Conservation (phyloP, 192 early-diverging fungal species). For the Podila horticola region DNA sequence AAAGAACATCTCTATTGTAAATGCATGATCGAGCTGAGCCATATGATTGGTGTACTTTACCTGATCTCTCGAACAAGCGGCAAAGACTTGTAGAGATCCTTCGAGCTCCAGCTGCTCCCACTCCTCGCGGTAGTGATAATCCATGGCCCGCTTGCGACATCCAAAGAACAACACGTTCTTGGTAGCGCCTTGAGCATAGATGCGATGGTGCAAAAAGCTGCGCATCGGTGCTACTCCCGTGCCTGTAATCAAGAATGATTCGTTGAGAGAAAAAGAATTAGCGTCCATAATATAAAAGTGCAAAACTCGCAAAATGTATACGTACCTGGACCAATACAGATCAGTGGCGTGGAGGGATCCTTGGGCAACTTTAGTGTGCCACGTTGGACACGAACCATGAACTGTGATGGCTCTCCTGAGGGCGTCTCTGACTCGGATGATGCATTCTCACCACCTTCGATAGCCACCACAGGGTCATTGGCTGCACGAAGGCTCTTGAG, state of each 20-base stretch:
- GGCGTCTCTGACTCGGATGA: background rate
- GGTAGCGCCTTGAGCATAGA: slow-evolving; percentile 38
- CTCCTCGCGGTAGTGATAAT: slow-evolving; percentile 80
- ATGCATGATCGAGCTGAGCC: slow-evolving; percentile 24
- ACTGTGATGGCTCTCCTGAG: slow-evolving; percentile 17
- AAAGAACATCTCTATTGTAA: background rate
- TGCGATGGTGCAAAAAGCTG: slow-evolving; percentile 43
- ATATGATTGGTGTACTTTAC: slow-evolving; percentile 26
- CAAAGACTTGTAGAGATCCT: slow-evolving; percentile 67
- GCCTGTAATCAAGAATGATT: slow-evolving; percentile 38
- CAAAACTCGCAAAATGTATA: background rate
- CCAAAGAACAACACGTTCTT: slow-evolving; percentile 90
- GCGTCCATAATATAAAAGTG: background rate
- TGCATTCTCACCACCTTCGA: background rate
- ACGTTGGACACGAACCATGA: slow-evolving; percentile 60
- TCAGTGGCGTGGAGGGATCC: slow-evolving; percentile 62
- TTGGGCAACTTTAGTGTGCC: slow-evolving; percentile 78
- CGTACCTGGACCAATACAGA: slow-evolving; percentile 86
- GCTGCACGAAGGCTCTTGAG: slow-evolving; percentile 29
- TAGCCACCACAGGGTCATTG: background rate
- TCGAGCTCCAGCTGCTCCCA: slow-evolving; percentile 63
- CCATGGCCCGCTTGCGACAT: slow-evolving; percentile 73
- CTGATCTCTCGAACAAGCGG: slow-evolving; percentile 92
- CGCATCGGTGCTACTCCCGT: slow-evolving; percentile 96
- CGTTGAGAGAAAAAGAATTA: background rate